Conservation (phyloP, 495 filamentous ascomycete genomes). For the Annulohypoxylon bovei region DNA sequence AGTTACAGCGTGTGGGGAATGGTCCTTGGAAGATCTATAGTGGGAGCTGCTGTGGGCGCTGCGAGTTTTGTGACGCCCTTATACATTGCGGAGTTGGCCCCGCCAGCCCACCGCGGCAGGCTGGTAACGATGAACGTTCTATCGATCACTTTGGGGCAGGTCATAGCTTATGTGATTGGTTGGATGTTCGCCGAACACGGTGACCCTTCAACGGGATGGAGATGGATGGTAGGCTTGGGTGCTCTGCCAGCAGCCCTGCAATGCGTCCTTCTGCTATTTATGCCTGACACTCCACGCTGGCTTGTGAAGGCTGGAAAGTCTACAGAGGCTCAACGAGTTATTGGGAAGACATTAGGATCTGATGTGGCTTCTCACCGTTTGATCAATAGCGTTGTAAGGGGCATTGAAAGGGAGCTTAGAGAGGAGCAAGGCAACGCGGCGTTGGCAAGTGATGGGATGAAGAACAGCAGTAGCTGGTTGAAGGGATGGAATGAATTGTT, state of each 20-base stretch:
- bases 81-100: constrained; percentile 87
- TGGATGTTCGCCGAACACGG: constrained; percentile 70
- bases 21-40: constrained; percentile 80
- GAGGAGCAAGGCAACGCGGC: constrained; percentile 67
- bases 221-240: constrained; percentile 91
- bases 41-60: constrained; percentile 83
- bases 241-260: constrained; percentile 80
- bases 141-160: constrained; percentile 87
- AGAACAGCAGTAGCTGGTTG: constrained; percentile 45
- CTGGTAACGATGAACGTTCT: constrained; percentile 80
- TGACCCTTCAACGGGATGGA: constrained; percentile 69
- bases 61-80: constrained; percentile 86
- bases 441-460: constrained; percentile 43
- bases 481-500: constrained; percentile 66
- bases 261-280: constrained; percentile 66
- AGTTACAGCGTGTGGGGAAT: constrained; percentile 72
- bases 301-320: constrained; percentile 73
- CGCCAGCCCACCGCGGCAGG: constrained; percentile 75
- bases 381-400: constrained; percentile 66
- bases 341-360: constrained; percentile 70
- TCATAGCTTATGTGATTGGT: constrained; percentile 82
- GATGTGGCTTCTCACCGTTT: constrained; percentile 56
- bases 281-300: constrained; percentile 92
- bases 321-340: constrained; percentile 67
- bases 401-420: constrained; percentile 73